A percentile compares a stretch with the other conserved stretches of the same genome.
These are phyloP conservation scores for Acacia pycnantha DNA, from an alignment of 331 rosid species.

Conservation along the genomic window DNA sequence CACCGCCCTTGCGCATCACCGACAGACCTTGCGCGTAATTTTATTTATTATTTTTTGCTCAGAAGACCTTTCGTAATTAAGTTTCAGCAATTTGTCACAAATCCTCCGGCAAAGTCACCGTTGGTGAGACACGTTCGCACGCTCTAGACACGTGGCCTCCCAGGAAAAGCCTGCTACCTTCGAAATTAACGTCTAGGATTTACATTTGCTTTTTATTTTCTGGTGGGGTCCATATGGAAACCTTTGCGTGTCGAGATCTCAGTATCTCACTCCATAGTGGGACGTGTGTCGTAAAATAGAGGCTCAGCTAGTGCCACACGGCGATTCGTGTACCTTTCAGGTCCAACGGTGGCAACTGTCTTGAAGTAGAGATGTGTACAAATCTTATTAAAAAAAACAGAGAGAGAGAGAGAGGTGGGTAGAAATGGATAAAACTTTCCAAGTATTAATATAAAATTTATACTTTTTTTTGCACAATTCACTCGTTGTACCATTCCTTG, in stretches of 20 bases:
- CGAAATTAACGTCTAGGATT: background rate
- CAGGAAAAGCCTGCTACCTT: constrained; percentile 3
- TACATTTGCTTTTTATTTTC: background rate
- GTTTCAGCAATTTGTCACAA: background rate
- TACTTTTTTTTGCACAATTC: background rate
- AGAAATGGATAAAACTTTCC: background rate
- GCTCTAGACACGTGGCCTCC: constrained; percentile 29
- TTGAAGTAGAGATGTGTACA: background rate
- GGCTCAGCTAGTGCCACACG: constrained; percentile 22
- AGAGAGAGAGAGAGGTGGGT: too few species aligned
- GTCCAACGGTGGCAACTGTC: constrained; percentile 22
- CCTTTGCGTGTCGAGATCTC: constrained; percentile 38
- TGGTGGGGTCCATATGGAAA: constrained; percentile 25
- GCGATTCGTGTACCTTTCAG: constrained; percentile 20
- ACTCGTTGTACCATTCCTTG: background rate
- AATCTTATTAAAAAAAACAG: too few species aligned
- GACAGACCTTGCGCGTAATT: constrained; percentile 5
- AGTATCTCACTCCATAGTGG: background rate
- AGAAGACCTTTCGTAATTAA: background rate
- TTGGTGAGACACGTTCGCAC: constrained; percentile 23
- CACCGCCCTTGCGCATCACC: constrained; percentile 28
- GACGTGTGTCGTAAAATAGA: constrained; percentile 13
- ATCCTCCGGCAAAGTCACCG: constrained; percentile 20
- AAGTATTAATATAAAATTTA: background rate
- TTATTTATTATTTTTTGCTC: too few species aligned